Conservation (phyloP, 176 grass and related monocot genomes). For the Oryza meyeriana region DNA sequence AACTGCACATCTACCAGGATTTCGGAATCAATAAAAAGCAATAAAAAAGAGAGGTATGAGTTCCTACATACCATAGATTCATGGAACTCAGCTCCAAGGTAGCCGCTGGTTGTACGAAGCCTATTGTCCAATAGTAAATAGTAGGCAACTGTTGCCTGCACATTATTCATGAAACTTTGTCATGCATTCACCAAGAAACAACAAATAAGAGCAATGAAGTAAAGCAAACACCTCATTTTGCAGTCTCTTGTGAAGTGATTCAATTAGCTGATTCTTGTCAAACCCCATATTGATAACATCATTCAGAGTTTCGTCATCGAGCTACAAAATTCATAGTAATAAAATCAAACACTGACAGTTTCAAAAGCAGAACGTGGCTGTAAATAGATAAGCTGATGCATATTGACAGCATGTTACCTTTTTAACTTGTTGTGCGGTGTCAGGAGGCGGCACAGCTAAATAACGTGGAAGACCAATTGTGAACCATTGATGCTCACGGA, state of each 20-base stretch:
- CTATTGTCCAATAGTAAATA: conserved; percentile 95
- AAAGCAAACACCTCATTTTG: conserved; percentile 77
- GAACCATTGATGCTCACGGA: conserved; percentile 83
- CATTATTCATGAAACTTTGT: conserved; percentile 10
- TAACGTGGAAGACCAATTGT: conserved; percentile 62
- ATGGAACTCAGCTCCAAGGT: conserved; percentile 79
- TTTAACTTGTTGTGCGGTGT: conserved; percentile 78
- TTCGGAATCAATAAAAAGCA: neutral
- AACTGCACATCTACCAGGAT: conserved; percentile 12
- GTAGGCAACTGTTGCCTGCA: conserved; percentile 90
- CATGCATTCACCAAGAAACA: conserved; percentile 17
- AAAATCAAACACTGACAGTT: neutral
- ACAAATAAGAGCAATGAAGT: neutral
- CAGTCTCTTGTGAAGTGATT: conserved; percentile 78
- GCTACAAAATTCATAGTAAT: conserved; percentile 48
- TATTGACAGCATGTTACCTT: conserved; percentile 45
- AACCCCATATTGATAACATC: conserved; percentile 92
- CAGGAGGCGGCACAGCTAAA: conserved; percentile 69
- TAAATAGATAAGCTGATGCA: neutral
- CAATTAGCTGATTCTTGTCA: conserved; percentile 64
- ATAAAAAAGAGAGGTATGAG: neutral
- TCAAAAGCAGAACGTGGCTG: neutral
- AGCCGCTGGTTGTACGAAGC: conserved; percentile 68
- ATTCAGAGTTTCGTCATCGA: conserved; percentile 73
- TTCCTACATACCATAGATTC: conserved; percentile 65